A percentile compares a stretch with the other conserved stretches of the same genome.
Evolutionary conservation across 768 basidiomycete genomes (phyloP).

Genomic region (Boletus subcaerulescens): DNA sequence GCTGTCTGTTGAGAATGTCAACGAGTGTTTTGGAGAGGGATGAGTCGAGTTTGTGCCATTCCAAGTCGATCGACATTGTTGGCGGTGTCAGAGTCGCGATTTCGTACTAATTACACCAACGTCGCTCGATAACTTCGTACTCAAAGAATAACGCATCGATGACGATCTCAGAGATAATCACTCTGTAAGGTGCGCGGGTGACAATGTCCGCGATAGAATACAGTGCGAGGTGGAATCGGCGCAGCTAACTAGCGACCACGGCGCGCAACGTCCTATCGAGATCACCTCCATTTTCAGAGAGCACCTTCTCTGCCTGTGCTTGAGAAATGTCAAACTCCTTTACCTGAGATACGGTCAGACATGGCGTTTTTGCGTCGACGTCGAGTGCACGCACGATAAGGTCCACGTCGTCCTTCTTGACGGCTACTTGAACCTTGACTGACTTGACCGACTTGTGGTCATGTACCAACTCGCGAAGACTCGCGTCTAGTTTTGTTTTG

Average conservation of each 20-base stretch:
- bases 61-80: constrained; percentile 90
- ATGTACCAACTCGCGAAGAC: constrained; percentile 48
- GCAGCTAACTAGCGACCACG: constrained; percentile 24
- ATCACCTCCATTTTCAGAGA: constrained; percentile 30
- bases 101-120: not conserved
- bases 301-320: constrained; percentile 29
- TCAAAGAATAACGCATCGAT: too few species aligned
- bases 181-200: too few species aligned
- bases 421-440: constrained; percentile 16
- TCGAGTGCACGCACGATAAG: constrained; percentile 21
- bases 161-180: too few species aligned
- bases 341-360: constrained; percentile 19
- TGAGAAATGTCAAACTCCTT: constrained; percentile 29
- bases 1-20: constrained; percentile 74
- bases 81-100: not conserved
- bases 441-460: constrained; percentile 57
- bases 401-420: constrained; percentile 31
- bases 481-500: constrained; percentile 32
- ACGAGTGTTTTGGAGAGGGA: constrained; percentile 69
- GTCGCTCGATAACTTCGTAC: too few species aligned
- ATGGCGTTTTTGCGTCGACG: not conserved
- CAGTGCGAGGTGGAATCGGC: not conserved
- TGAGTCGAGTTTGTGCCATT: constrained; percentile 82
- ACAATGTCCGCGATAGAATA: constrained; percentile 1
- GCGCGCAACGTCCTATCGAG: constrained; percentile 27